phyloP scores from a whole-genome alignment of 176 grass and related monocot species.

The Coix lacrymajobi region DNA sequence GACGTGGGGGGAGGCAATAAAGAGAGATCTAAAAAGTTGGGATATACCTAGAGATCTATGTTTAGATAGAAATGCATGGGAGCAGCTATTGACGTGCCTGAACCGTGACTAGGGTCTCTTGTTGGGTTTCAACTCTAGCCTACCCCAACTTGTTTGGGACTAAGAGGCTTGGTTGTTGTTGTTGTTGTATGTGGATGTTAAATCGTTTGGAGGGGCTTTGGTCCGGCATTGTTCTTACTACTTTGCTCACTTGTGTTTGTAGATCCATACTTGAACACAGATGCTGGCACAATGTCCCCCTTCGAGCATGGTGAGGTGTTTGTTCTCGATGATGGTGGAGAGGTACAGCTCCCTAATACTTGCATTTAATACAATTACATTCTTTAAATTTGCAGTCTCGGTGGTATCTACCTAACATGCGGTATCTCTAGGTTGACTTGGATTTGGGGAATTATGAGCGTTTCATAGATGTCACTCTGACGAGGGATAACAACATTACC shows the following conservation, averaged over 20 bases:
- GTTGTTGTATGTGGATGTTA: constrained; percentile 1
- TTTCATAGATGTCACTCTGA: constrained; percentile 91
- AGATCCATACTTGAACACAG: constrained; percentile 96
- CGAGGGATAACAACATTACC: constrained; percentile 89
- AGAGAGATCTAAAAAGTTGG: too few relatives aligned
- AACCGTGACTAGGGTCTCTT: too few relatives aligned
- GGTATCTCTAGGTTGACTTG: constrained; percentile 69
- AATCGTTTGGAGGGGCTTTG: background rate
- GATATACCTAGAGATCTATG: too few relatives aligned
- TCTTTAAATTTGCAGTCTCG: background rate
- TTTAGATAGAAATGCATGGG: too few relatives aligned
- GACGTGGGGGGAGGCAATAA: too few relatives aligned
- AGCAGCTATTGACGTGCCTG: too few relatives aligned
- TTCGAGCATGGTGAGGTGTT: constrained; percentile 99
- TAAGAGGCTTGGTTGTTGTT: too few relatives aligned
- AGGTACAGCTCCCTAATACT: constrained; percentile 36
- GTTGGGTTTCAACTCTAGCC: too few relatives aligned
- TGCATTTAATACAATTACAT: background rate
- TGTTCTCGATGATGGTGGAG: constrained; percentile 97
- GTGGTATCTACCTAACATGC: constrained; percentile 14
- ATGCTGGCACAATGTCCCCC: constrained; percentile 96
- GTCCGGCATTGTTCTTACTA: background rate
- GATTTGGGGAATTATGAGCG: constrained; percentile 97
- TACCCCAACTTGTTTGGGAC: too few relatives aligned
- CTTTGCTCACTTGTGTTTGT: constrained; percentile 9